Evolutionary conservation across 192 early-diverging fungal genomes (phyloP).

Genomic region (Coemansia umbellata): DNA sequence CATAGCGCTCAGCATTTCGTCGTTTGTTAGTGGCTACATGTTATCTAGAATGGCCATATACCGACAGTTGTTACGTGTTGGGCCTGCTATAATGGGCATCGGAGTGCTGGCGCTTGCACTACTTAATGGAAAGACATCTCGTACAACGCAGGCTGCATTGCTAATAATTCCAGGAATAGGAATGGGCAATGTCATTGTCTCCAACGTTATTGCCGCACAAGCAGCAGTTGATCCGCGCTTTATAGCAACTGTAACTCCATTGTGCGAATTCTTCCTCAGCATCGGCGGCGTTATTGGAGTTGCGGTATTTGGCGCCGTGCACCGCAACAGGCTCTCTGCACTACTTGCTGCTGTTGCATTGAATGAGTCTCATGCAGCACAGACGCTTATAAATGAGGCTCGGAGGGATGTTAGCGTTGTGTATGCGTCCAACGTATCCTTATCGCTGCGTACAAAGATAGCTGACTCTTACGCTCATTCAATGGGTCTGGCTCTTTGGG

Average conservation of each 20-base stretch:
- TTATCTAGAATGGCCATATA: slow-evolving; percentile 60
- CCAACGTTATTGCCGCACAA: slow-evolving; percentile 69
- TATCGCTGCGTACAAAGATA: slow-evolving; percentile 29
- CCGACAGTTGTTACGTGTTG: slow-evolving; percentile 62
- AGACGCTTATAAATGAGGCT: slow-evolving; percentile 51
- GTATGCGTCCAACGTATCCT: slow-evolving; percentile 31
- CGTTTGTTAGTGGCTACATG: slow-evolving; percentile 65
- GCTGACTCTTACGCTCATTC: slow-evolving; percentile 53
- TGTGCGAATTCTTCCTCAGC: slow-evolving; percentile 65
- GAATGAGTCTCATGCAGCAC: slow-evolving; percentile 26
- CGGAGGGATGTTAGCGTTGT: slow-evolving; percentile 46
- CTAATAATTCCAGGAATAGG: slow-evolving; percentile 72
- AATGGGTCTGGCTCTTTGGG: slow-evolving; percentile 50
- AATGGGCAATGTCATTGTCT: slow-evolving; percentile 71
- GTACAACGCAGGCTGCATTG: slow-evolving; percentile 54
- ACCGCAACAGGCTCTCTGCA: slow-evolving; percentile 58
- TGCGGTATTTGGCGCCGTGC: slow-evolving; percentile 57
- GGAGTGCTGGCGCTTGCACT: slow-evolving; percentile 61
- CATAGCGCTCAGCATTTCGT: slow-evolving; percentile 61
- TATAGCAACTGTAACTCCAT: slow-evolving; percentile 65
- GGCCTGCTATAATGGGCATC: slow-evolving; percentile 57
- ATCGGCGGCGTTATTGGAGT: slow-evolving; percentile 65
- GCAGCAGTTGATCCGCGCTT: slow-evolving; percentile 56
- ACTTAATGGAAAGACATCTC: slow-evolving; percentile 47
- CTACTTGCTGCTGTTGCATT: slow-evolving; percentile 18